These are phyloP conservation scores for Macrotyloma uniflorum DNA, from an alignment of 306 rosid genomes.

Conservation along the genomic window DNA sequence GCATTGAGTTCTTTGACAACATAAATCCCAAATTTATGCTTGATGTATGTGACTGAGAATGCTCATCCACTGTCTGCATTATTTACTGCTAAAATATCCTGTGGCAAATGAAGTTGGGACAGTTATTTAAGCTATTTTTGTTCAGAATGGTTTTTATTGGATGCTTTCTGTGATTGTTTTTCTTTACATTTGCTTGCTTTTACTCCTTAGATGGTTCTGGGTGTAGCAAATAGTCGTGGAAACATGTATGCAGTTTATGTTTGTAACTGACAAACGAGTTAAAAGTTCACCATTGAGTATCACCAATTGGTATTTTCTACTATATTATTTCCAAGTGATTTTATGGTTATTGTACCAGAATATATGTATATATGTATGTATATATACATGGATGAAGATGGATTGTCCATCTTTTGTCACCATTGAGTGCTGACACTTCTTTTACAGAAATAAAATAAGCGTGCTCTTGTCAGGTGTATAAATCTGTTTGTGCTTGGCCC, in stretches of 20 bases:
- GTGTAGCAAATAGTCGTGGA: not conserved
- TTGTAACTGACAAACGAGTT: not conserved
- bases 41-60: too few relatives aligned
- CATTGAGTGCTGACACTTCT: not conserved
- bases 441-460: not conserved
- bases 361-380: not conserved
- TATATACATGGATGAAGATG: not conserved
- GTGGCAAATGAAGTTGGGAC: too few relatives aligned
- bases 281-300: not conserved
- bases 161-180: too few relatives aligned
- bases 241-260: not conserved
- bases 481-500: slow-evolving; percentile 1
- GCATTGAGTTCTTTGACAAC: too few relatives aligned
- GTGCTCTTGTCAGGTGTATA: not conserved
- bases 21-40: too few relatives aligned
- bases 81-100: too few relatives aligned
- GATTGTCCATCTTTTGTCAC: too few relatives aligned
- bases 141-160: too few relatives aligned
- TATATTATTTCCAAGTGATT: not conserved
- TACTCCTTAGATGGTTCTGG: too few relatives aligned
- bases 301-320: not conserved
- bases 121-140: too few relatives aligned
- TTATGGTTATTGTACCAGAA: not conserved
- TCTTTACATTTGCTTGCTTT: too few relatives aligned
- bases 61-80: too few relatives aligned